These are phyloP conservation scores for Viola pubescens DNA, from an alignment of 441 rosid genomes.

Conservation along the genomic window DNA sequence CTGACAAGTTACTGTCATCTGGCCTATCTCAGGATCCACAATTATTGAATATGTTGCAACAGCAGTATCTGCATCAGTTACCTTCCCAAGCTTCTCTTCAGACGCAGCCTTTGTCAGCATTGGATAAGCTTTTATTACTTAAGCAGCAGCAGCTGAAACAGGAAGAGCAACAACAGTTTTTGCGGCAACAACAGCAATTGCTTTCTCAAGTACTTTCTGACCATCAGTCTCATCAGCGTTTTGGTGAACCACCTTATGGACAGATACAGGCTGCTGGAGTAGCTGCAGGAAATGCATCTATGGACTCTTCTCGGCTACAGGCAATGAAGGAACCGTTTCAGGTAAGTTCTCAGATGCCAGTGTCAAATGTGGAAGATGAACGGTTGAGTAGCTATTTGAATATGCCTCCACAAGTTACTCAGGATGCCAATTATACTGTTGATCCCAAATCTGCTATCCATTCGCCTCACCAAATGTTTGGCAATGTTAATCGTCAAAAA, in stretches of 20 bases:
- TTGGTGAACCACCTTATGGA: slow-evolving; percentile 57
- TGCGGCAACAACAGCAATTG: slow-evolving; percentile 76
- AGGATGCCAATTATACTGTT: slow-evolving; percentile 32
- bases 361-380: slow-evolving; percentile 45
- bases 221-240: slow-evolving; percentile 49
- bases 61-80: slow-evolving; percentile 67
- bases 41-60: slow-evolving; percentile 62
- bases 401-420: slow-evolving; percentile 35
- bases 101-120: slow-evolving; percentile 57
- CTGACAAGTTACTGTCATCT: slow-evolving; percentile 39
- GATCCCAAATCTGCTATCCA: slow-evolving; percentile 37
- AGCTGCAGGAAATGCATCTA: slow-evolving; percentile 39
- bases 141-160: slow-evolving; percentile 89
- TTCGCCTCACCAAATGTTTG: slow-evolving; percentile 55
- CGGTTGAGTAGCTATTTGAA: slow-evolving; percentile 29
- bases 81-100: slow-evolving; percentile 58
- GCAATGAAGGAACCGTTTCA: slow-evolving; percentile 46
- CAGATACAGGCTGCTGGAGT: slow-evolving; percentile 37
- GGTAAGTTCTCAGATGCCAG: slow-evolving; percentile 42
- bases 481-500: slow-evolving; percentile 32
- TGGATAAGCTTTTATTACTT: slow-evolving; percentile 67
- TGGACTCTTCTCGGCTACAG: slow-evolving; percentile 50
- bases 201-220: slow-evolving; percentile 72
- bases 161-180: slow-evolving; percentile 77
- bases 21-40: slow-evolving; percentile 71